Base-by-base conservation (phyloP, 208 protist genomes). In the Blechomonas ayalai region DNA sequence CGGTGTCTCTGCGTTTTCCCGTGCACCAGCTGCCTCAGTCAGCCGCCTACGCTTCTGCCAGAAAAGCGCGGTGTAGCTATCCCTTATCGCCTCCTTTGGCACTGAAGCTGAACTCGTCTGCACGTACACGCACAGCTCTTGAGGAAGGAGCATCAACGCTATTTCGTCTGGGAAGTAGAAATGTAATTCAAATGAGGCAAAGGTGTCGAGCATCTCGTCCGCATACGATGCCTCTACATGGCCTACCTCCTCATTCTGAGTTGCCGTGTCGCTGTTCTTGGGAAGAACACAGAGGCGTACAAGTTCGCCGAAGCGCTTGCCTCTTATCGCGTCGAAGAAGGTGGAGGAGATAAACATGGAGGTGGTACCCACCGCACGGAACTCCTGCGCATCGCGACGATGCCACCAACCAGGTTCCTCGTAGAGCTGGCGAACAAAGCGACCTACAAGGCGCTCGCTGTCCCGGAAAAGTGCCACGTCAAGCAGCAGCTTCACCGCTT, bases 401-500 rank as follows among this genome's bases (percentile, higher is more conserved):
- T 59, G 60, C 84, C 80, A 89, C 80, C 80, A 92, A 19, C 73
- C 60, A 16, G 76, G 80, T 41, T 87, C 72, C 22, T 37, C 25
- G 22, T 61, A 53, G 12, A 93, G 66, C 3, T 55, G 61, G 52
- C 70, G 52, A 10, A 93, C 49, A 54, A 93, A 93, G 20, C 54
- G 52, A 33, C 73, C 49, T 32, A 93, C 65, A 31, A 90, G 56
- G 4, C 78, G 75, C n/a, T 71, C 70, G 42, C 59, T 67, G 53
- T 93, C 81, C 15, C 81, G 74, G 51, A 61, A 86, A 16, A 93
- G 68, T 2, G 77, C 80, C 0, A 93, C 61, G 57, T 90, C 81
- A 4, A 88, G 32, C n/a, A 92, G 24, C 0, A 92, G 59, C 40
- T 65, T 65, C 33, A 88, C 42, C 0, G 71, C 69, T 12, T 82